Evolutionary conservation across 2,329 filamentous ascomycete genomes (phyloP).

Genomic region (Colletotrichum filicis): DNA sequence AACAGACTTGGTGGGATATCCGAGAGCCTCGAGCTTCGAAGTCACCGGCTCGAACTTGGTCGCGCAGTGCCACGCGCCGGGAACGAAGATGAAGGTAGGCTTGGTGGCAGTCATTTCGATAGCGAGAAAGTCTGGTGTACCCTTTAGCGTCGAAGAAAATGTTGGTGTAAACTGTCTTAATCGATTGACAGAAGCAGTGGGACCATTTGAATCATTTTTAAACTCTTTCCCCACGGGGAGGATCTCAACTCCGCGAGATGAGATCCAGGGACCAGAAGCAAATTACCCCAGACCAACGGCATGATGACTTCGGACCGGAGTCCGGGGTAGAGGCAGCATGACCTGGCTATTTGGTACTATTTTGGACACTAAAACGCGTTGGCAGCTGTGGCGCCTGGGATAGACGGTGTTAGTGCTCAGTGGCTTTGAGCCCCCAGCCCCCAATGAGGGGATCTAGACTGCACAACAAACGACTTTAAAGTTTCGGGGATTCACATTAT

Average conservation of each 20-base stretch:
- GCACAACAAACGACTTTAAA: not conserved
- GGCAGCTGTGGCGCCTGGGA: not conserved
- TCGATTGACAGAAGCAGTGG: not conserved
- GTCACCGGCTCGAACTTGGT: constrained; percentile 14
- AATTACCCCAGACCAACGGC: not conserved
- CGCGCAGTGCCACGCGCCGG: constrained; percentile 57
- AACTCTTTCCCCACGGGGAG: not conserved
- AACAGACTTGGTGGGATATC: not conserved
- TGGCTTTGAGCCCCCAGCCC: not conserved
- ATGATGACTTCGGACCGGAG: not conserved
- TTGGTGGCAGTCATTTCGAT: not conserved
- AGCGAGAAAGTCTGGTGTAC: not conserved
- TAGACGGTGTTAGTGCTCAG: not conserved
- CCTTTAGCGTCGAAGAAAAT: not conserved
- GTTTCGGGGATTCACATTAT: not conserved
- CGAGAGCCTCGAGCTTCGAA: constrained; percentile 12
- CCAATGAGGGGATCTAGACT: not conserved
- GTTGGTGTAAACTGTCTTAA: not conserved
- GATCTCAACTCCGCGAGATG: not conserved
- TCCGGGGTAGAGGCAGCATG: not conserved
- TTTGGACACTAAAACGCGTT: not conserved
- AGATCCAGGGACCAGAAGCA: not conserved
- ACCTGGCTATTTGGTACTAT: not conserved
- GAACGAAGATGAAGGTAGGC: constrained; percentile 55
- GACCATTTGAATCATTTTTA: not conserved